Percentiles rank a stretch among this genome's conserved stretches.
phyloP scores from a whole-genome alignment of 345 rosid species.

The Pistacia atlantica region DNA sequence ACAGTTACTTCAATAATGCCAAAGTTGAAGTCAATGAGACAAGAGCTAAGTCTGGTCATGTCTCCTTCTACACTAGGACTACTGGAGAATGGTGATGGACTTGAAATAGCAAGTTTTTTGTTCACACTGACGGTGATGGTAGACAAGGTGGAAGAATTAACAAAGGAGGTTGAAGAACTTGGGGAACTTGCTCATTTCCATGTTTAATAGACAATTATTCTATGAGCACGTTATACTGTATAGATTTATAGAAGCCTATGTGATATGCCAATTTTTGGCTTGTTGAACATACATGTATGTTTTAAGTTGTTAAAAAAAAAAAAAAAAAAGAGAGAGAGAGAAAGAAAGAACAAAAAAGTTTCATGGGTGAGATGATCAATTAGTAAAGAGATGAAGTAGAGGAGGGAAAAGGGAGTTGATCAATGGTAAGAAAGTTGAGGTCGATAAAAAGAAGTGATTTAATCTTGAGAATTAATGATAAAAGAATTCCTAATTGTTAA shows the following conservation, averaged over 20 bases:
- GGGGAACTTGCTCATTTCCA: slow-evolving; percentile 50
- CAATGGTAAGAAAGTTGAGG: not conserved
- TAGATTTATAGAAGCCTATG: not conserved
- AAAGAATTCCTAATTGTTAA: too few relatives aligned
- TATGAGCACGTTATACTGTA: not conserved
- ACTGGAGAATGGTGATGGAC: slow-evolving; percentile 34
- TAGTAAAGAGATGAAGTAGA: not conserved
- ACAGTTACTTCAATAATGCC: slow-evolving; percentile 30
- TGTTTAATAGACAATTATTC: slow-evolving; percentile 9
- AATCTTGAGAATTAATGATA: not conserved
- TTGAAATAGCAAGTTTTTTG: slow-evolving; percentile 48
- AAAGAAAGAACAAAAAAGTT: not conserved
- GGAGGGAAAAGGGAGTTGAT: too few relatives aligned
- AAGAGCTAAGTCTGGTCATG: slow-evolving; percentile 35
- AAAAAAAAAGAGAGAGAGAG: not conserved
- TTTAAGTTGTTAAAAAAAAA: not conserved
- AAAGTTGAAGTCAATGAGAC: slow-evolving; percentile 44
- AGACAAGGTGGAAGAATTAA: slow-evolving; percentile 56
- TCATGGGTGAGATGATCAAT: not conserved
- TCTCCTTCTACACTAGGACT: slow-evolving; percentile 18
- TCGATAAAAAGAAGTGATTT: not conserved
- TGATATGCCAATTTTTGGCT: slow-evolving; percentile 12
- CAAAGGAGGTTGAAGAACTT: slow-evolving; percentile 56
- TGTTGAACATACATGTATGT: not conserved
- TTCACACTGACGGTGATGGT: slow-evolving; percentile 43